Base-by-base conservation (phyloP, 176 grass and related monocot species). In the Chloris gayana region DNA sequence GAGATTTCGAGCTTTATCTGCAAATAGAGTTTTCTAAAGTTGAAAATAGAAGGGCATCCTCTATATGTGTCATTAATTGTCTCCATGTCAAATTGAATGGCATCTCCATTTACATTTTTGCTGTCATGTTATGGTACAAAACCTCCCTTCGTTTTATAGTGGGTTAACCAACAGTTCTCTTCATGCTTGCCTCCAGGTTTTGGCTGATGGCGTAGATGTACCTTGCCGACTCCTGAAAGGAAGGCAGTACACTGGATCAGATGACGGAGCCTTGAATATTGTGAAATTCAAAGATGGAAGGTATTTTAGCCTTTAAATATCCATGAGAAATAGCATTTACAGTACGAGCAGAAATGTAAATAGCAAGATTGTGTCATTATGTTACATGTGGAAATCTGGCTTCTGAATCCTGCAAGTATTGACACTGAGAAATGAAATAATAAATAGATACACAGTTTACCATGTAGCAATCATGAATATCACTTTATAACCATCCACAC, bases 221-320 rank as follows among this genome's bases (percentile, higher is more conserved):
- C 93, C 90, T 82, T 96, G 93, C 34, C 97, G 93, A 63, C 87
- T 99, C 59, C 72, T 95, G 67, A 99, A 99, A 93, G 97, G 93
- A 80, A 96, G 85, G 77, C 88, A 93, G 73, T 93, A 91, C 80
- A 99, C 97, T 80, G 93, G 97, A 88, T 99, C 91, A 25, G 87
- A 90, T 82, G 97, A 99, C 86, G 92, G 93, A 53, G 97, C 93
- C 76, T 86, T 99, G 69, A 93, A 87, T 78, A 93, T 95, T 70
- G 82, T 99, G 50, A 99, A 91, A 79, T 88, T 96, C 82, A 90
- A 88, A 73, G 88, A 96, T 30, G 91, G 87, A 87, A 99, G 97
- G 93, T 99, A 95, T 67, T 76, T 21, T 33, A 81, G 46, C 54
- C 47, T 85, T 81, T 77, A 64, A 25, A 76, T 64, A 64, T 14